These are phyloP conservation scores for Psophocarpus tetragonolobus DNA, from an alignment of 306 rosid genomes.

Conservation along the genomic window DNA sequence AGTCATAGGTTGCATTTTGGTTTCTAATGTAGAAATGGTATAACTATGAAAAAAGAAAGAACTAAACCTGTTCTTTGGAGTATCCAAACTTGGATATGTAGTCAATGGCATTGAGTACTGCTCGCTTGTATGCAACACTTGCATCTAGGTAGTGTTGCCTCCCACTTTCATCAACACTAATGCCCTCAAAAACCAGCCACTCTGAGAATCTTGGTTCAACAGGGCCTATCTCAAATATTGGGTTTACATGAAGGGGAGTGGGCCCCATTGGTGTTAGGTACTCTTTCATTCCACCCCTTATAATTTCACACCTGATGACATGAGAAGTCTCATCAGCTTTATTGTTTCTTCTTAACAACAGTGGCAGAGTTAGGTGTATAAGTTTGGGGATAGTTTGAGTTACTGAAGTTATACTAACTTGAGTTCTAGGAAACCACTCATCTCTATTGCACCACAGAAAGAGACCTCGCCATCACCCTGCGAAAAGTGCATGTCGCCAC, in stretches of 20 bases:
- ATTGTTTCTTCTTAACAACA: not conserved
- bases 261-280: slow-evolving; percentile 99
- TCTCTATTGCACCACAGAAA: slow-evolving; percentile 93
- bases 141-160: slow-evolving; percentile 84
- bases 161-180: slow-evolving; percentile 82
- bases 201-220: slow-evolving; percentile 92
- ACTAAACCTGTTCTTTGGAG: slow-evolving; percentile 79
- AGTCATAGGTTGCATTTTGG: not conserved
- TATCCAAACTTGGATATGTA: slow-evolving; percentile 78
- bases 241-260: slow-evolving; percentile 80
- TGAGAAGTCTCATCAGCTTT: not conserved
- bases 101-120: slow-evolving; percentile 78
- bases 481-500: slow-evolving; percentile 95
- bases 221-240: slow-evolving; percentile 90
- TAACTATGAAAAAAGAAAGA: not conserved
- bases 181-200: slow-evolving; percentile 89
- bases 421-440: slow-evolving; percentile 96
- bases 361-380: not conserved
- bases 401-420: slow-evolving; percentile 48
- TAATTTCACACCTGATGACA: slow-evolving; percentile 72
- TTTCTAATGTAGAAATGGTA: not conserved
- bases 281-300: slow-evolving; percentile 94
- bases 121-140: slow-evolving; percentile 78
- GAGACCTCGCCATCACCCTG: slow-evolving; percentile 94
- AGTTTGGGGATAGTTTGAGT: not conserved